Evolutionary conservation across 192 early-diverging fungal genomes (phyloP), one percentile per base, ranked within the genome.

Genomic region (Lobosporangium transversale): DNA sequence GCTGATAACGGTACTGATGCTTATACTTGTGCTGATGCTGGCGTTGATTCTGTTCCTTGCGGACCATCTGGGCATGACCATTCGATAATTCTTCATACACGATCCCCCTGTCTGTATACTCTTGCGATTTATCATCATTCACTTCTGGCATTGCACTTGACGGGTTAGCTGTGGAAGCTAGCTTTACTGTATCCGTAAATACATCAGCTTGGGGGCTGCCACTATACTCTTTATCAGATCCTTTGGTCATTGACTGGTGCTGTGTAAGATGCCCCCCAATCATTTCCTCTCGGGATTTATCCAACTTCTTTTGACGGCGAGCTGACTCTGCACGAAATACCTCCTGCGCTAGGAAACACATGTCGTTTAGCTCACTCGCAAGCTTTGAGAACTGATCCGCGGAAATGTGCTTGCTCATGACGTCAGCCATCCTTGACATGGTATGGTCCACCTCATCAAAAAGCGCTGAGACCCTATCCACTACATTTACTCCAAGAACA

Each of bases 381-480:
- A 67, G 52, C 20, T 57, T 67, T 2, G 64, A 55, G 20, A 76
- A 52, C n/a, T 62, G 64, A 18, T 66, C 51, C 8, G 54, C 47
- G 0, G 73, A 47, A 23, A 67, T 58, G 18, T 62, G 55, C 45
- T 67, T 76, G 0, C 35, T 14, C 20, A 76, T 8, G 9, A 76
- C 35, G 0, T 62, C 64, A 10, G 42, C 7, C 63, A 76, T 76
- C 37, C 37, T 31, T 10, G 33, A 15, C 12, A 62, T 40, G 2
- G 53, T 51, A 10, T 67, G 65, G 21, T 67, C 73, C 21, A 76
- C 50, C 23, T 62, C 53, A 2, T 76, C 53, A 37, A 76, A 62
- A 0, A 67, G 51, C 1, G 48, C 48, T 18, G 45, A 43, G 0
- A 67, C 30, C 2, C 50, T 43, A 27, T 67, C 65, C 2, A 57